Evolutionary conservation across 768 basidiomycete genomes (phyloP).

Genomic region (Paxillus rubicundulus): DNA sequence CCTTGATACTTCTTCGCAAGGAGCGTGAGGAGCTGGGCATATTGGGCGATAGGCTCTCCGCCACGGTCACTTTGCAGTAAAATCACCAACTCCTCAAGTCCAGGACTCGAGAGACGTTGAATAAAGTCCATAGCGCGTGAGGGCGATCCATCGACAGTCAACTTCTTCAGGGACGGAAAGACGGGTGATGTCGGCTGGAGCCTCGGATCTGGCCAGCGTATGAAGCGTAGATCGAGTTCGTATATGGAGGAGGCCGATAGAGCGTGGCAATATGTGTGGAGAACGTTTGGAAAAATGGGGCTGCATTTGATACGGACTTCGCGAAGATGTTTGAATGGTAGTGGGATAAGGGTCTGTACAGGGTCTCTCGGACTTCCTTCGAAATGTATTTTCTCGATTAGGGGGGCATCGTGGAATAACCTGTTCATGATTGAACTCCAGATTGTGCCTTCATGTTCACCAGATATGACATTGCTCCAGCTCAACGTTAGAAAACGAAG

Average conservation of each 20-base stretch:
- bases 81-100: constrained; percentile 16
- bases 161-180: constrained; percentile 21
- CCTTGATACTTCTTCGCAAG: constrained; percentile 21
- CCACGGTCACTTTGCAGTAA: constrained; percentile 15
- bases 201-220: constrained; percentile 21
- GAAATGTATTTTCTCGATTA: constrained; percentile 21
- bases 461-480: constrained; percentile 16
- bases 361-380: constrained; percentile 25
- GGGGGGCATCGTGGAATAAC: constrained; percentile 18
- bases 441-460: constrained; percentile 13
- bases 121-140: constrained; percentile 22
- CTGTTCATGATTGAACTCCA: constrained; percentile 22
- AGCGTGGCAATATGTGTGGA: constrained; percentile 24
- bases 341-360: constrained; percentile 10
- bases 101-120: constrained; percentile 17
- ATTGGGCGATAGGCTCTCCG: constrained; percentile 8
- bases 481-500: constrained; percentile 20
- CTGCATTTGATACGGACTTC: constrained; percentile 21
- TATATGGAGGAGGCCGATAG: constrained; percentile 16
- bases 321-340: constrained; percentile 18
- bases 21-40: constrained; percentile 16
- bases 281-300: constrained; percentile 20
- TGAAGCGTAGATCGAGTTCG: constrained; percentile 24
- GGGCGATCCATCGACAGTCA: constrained; percentile 19
- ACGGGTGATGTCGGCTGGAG: constrained; percentile 17